Percentiles rank a stretch among this genome's conserved stretches.
These are phyloP conservation scores for Pichia californica DNA, from an alignment of 805 yeast species.

Conservation along the genomic window DNA sequence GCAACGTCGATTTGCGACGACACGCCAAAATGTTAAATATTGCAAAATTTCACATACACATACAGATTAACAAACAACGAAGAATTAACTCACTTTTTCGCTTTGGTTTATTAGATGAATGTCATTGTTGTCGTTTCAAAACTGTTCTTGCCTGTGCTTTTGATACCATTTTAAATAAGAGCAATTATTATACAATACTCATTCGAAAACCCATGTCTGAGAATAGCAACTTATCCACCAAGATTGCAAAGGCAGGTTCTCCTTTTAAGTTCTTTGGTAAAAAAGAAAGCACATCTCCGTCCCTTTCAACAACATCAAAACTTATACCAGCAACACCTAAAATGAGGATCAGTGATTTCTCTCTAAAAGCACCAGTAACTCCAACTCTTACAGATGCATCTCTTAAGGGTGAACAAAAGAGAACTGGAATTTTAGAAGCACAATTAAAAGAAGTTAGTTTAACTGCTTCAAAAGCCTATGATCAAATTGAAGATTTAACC, in stretches of 20 bases:
- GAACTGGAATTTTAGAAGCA: slow-evolving; percentile 17
- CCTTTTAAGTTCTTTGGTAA: slow-evolving; percentile 6
- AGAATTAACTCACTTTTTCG: no score
- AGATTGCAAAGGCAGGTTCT: neutral
- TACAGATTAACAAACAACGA: no score
- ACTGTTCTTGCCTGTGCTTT: no score
- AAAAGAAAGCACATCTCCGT: neutral
- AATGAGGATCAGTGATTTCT: neutral
- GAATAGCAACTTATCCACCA: neutral
- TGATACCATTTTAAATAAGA: no score
- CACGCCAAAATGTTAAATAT: no score
- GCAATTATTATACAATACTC: no score
- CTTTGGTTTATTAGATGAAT: no score
- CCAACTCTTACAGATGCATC: slow-evolving; percentile 20
- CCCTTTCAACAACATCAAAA: neutral
- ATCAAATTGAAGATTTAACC: slow-evolving; percentile 21
- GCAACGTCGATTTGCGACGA: no score
- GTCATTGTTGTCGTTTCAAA: no score
- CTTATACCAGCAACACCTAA: slow-evolving; percentile 11
- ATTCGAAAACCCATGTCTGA: neutral
- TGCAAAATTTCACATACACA: no score
- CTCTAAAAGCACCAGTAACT: slow-evolving; percentile 9
- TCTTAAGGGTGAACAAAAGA: slow-evolving; percentile 18
- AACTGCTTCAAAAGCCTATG: slow-evolving; percentile 25
- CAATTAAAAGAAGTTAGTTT: slow-evolving; percentile 21